Evolutionary conservation across 176 grass and related monocot genomes (phyloP).

Genomic region (Ensete glaucum): DNA sequence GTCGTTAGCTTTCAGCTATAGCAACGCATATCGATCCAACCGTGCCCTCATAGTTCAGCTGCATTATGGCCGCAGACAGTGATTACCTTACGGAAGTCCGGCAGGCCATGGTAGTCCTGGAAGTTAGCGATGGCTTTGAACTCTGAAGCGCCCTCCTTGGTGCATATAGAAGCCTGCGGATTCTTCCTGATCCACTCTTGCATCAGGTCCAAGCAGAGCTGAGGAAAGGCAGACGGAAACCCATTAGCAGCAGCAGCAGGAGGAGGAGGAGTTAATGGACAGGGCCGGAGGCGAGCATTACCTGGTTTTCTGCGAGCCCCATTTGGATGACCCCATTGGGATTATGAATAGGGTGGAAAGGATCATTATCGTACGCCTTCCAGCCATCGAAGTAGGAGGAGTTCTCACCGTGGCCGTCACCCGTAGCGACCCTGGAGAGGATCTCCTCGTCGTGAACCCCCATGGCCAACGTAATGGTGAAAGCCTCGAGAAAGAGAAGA

Average conservation of each 20-base stretch:
- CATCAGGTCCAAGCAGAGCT: conserved; percentile 70
- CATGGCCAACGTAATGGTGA: neutral
- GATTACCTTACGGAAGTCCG: conserved; percentile 57
- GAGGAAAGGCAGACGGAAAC: conserved; percentile 2
- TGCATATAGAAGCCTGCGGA: conserved; percentile 87
- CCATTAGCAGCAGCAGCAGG: neutral
- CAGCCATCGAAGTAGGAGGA: conserved; percentile 83
- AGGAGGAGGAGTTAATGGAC: neutral
- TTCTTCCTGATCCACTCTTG: conserved; percentile 63
- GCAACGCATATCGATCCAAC: no score
- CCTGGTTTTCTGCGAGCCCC: conserved; percentile 86
- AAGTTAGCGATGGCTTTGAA: conserved; percentile 70
- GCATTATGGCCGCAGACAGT: no score
- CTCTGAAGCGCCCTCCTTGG: conserved; percentile 35
- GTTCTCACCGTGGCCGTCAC: conserved; percentile 78
- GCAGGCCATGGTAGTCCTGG: conserved; percentile 89
- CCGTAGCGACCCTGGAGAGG: conserved; percentile 50
- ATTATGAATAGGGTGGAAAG: conserved; percentile 46
- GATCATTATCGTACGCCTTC: conserved; percentile 78
- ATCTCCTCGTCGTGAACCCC: neutral
- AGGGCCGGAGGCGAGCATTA: neutral
- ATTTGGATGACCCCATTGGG: conserved; percentile 71
- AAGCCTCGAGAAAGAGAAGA: no score
- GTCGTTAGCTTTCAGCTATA: no score
- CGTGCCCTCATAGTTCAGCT: no score